phyloP scores from a whole-genome alignment of 345 rosid species.

The Hypericum perforatum region DNA sequence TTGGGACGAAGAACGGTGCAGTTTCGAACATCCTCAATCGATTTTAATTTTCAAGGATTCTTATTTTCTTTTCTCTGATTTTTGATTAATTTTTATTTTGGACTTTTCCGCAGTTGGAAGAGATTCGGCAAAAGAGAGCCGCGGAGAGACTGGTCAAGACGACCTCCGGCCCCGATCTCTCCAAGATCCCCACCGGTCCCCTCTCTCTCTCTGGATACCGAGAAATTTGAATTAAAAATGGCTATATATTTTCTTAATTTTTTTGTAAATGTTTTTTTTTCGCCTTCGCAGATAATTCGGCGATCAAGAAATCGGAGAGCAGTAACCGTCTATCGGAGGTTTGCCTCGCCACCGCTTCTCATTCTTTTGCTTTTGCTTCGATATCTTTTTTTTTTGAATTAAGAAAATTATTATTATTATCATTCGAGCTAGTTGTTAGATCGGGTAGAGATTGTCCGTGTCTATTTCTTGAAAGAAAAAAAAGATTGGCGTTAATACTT shows the following conservation, averaged over 20 bases:
- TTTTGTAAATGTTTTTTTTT: background rate
- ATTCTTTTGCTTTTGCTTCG: background rate
- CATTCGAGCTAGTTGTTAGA: too few relatives aligned
- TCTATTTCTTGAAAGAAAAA: too few relatives aligned
- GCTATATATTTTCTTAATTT: background rate
- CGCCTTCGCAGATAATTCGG: conserved; percentile 31
- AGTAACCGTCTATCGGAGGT: conserved; percentile 79
- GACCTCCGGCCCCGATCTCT: conserved; percentile 76
- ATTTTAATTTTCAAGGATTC: background rate
- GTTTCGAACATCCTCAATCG: conserved; percentile 1
- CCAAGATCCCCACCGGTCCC: conserved; percentile 46
- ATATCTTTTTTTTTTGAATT: background rate
- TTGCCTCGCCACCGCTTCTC: background rate
- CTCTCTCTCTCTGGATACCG: background rate
- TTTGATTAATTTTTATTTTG: background rate
- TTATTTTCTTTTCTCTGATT: background rate
- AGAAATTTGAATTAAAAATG: background rate
- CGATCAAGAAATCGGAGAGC: conserved; percentile 74
- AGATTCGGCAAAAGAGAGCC: conserved; percentile 90
- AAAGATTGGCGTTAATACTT: too few relatives aligned
- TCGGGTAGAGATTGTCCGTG: too few relatives aligned
- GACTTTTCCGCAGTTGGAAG: conserved; percentile 53
- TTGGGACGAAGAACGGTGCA: conserved; percentile 91
- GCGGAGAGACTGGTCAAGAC: conserved; percentile 75
- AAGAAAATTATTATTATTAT: too few relatives aligned